These are phyloP conservation scores for Spirogloea muscicola DNA, from an alignment of 139 green algal genomes.

Conservation along the genomic window DNA sequence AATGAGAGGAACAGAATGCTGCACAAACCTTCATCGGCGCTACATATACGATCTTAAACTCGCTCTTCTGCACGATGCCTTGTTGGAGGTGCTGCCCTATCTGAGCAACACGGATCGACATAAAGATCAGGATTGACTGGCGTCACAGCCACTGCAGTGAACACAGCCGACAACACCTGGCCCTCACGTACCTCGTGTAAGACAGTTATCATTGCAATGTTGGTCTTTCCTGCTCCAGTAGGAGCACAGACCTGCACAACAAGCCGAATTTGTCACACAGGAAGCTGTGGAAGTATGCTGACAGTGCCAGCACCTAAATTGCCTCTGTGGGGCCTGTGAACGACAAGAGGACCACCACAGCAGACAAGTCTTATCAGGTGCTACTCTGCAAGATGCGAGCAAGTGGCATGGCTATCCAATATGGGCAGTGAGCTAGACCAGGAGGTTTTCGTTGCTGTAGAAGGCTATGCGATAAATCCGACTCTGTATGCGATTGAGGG, in stretches of 20 bases:
- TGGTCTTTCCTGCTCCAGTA: conserved; percentile 92
- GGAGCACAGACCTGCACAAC: conserved; percentile 72
- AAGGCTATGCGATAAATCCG: conserved; percentile 47
- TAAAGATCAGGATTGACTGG: too few species aligned
- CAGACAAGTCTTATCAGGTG: too few species aligned
- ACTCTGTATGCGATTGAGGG: conserved; percentile 87
- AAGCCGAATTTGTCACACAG: too few species aligned
- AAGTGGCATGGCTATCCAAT: too few species aligned
- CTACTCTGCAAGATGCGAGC: too few species aligned
- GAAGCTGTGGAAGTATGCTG: too few species aligned
- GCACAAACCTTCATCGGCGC: conserved; percentile 89
- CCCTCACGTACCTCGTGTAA: conserved; percentile 73
- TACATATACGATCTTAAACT: conserved; percentile 94
- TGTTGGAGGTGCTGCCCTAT: conserved; percentile 5
- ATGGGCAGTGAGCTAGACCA: too few species aligned
- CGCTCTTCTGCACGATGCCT: conserved; percentile 34
- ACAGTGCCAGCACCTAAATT: too few species aligned
- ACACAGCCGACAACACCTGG: too few species aligned
- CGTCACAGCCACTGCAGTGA: too few species aligned
- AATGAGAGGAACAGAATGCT: not conserved
- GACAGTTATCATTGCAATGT: conserved; percentile 98
- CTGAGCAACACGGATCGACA: conserved; percentile 19
- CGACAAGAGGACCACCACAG: too few species aligned
- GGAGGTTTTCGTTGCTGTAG: conserved; percentile 76
- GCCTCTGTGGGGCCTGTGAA: too few species aligned